Percentiles rank a stretch among this genome's conserved stretches.
Conservation (phyloP, 2,329 filamentous ascomycete genomes). For the Ophiostoma triangulosporum region DNA sequence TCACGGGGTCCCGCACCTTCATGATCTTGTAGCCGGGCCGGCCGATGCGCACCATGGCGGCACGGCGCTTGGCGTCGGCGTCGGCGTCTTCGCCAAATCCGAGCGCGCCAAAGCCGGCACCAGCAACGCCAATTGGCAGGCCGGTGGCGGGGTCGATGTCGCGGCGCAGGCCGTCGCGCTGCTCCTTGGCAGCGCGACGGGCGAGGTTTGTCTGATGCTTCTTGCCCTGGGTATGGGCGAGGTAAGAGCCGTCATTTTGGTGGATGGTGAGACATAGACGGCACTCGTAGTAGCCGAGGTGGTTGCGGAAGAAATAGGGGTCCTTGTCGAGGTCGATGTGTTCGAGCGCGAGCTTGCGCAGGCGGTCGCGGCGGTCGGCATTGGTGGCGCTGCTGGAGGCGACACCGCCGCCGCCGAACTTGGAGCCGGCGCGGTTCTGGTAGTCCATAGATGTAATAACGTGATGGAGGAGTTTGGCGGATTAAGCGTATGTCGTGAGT, state of each 20-base stretch:
- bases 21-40: constrained; percentile 96
- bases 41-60: constrained; percentile 87
- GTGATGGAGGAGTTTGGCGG: too few relatives aligned
- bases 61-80: constrained; percentile 27
- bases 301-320: constrained; percentile 99
- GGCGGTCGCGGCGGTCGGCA: constrained; percentile 89
- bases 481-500: too few relatives aligned
- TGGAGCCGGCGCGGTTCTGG: constrained; percentile 90
- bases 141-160: constrained; percentile 56
- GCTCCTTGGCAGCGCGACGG: constrained; percentile 85
- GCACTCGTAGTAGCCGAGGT: constrained; percentile 95
- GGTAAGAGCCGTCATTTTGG: constrained; percentile 97
- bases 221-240: constrained; percentile 94
- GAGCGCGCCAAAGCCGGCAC: constrained; percentile 45
- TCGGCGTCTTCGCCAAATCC: constrained; percentile 31
- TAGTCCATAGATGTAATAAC: too few relatives aligned
- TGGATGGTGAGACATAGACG: constrained; percentile 93
- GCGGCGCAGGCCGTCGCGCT: constrained; percentile 67
- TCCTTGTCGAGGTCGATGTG: constrained; percentile 99
- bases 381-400: constrained; percentile 89
- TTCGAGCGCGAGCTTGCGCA: constrained; percentile 95
- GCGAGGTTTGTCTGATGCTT: constrained; percentile 99
- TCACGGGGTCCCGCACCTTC: constrained; percentile 81
- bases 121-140: constrained; percentile 61
- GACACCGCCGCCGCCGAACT: constrained; percentile 94